Conservation (phyloP, 108 stramenopile species). For the Mayamaea pseudoterrestris region DNA sequence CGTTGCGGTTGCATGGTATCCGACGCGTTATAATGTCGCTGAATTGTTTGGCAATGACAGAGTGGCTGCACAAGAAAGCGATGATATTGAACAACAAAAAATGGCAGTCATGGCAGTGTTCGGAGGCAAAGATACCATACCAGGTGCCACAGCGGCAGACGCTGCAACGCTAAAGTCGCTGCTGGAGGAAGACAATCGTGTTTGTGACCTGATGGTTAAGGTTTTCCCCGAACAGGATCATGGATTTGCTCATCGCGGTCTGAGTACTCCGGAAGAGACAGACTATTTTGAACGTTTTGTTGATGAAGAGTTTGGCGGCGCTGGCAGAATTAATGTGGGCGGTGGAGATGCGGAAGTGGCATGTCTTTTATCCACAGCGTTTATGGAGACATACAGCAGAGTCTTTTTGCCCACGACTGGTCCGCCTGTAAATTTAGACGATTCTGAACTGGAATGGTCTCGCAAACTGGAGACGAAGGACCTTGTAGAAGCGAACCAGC, state of each 20-base stretch:
- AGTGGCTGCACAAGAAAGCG: background rate
- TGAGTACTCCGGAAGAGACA: background rate
- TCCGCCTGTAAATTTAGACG: constrained; percentile 42
- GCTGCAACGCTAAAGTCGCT: constrained; percentile 40
- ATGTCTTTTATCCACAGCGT: constrained; percentile 70
- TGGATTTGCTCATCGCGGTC: constrained; percentile 64
- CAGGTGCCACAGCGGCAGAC: constrained; percentile 62
- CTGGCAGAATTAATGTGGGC: constrained; percentile 24
- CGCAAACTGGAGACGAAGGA: constrained; percentile 18
- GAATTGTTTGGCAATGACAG: constrained; percentile 41
- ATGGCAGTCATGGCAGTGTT: constrained; percentile 76
- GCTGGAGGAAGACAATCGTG: constrained; percentile 46
- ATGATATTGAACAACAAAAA: constrained; percentile 9
- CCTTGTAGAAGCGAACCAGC: constrained; percentile 12
- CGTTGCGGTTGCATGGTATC: constrained; percentile 75
- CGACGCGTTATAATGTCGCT: constrained; percentile 59
- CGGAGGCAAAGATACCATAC: constrained; percentile 47
- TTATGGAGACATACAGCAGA: constrained; percentile 77
- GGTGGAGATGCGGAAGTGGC: constrained; percentile 70
- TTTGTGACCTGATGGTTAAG: constrained; percentile 77
- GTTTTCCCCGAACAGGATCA: constrained; percentile 69
- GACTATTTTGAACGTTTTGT: constrained; percentile 35
- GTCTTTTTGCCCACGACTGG: constrained; percentile 70
- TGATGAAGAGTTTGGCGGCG: constrained; percentile 57
- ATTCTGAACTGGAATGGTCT: constrained; percentile 33